These are phyloP conservation scores for Saccharomycopsis synnaedendra DNA, from an alignment of 805 yeast species.

Conservation along the genomic window DNA sequence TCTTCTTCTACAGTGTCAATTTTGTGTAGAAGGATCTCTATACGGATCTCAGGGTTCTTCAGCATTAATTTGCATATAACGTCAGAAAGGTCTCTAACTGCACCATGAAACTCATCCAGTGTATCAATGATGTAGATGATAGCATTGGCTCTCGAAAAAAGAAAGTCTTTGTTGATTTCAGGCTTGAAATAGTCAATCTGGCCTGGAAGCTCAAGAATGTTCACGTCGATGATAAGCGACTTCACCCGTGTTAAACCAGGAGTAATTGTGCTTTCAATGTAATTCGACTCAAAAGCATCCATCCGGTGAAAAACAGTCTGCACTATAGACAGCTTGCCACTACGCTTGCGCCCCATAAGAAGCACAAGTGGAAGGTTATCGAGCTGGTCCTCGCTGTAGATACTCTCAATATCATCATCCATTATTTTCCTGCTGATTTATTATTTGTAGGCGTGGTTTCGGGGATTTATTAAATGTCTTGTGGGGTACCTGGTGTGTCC, in stretches of 20 bases:
- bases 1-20: conserved; percentile 94
- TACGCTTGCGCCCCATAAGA: conserved; percentile 27
- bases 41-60: conserved; percentile 73
- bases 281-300: conserved; percentile 90
- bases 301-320: conserved; percentile 93
- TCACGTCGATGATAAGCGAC: conserved; percentile 64
- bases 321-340: conserved; percentile 92
- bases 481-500: background rate
- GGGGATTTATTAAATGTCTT: too few species aligned
- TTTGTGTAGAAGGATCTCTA: conserved; percentile 90
- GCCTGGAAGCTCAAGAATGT: conserved; percentile 92
- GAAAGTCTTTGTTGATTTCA: conserved; percentile 24
- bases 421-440: too few species aligned
- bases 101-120: conserved; percentile 90
- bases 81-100: conserved; percentile 78
- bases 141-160: conserved; percentile 79
- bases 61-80: conserved; percentile 81
- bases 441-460: too few species aligned
- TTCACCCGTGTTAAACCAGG: conserved; percentile 80
- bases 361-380: background rate
- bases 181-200: conserved; percentile 68
- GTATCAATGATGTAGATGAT: conserved; percentile 90
- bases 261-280: conserved; percentile 79
- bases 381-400: too few species aligned
- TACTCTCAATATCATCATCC: too few species aligned